A percentile compares a stretch with the other conserved stretches of the same genome.
These are phyloP conservation scores for Auricularia auricula-judae DNA, from an alignment of 768 basidiomycete species.

Conservation along the genomic window DNA sequence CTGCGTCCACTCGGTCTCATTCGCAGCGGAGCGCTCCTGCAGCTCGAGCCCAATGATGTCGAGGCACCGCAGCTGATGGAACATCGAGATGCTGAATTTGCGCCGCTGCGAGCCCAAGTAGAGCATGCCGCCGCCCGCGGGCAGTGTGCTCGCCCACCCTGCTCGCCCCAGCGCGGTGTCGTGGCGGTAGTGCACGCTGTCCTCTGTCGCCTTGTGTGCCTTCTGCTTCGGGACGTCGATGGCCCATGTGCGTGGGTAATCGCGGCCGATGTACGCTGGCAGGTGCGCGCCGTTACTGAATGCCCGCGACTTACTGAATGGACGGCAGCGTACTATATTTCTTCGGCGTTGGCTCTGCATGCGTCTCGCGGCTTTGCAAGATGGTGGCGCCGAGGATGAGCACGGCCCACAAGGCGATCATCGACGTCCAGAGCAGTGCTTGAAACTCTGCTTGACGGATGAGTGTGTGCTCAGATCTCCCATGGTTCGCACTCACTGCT, in stretches of 20 bases:
- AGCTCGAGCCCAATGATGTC: conserved; percentile 23
- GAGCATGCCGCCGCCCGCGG: conserved; percentile 13
- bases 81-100: conserved; percentile 26
- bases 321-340: too few relatives aligned
- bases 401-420: too few relatives aligned
- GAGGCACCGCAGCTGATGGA: conserved; percentile 32
- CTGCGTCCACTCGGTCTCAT: not conserved
- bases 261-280: conserved; percentile 20
- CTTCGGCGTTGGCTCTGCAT: too few relatives aligned
- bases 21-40: conserved; percentile 1
- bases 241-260: conserved; percentile 14
- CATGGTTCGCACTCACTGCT: too few relatives aligned
- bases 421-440: too few relatives aligned
- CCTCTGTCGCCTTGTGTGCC: conserved; percentile 8
- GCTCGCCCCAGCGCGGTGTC: not conserved
- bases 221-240: not conserved
- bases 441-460: too few relatives aligned
- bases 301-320: too few relatives aligned
- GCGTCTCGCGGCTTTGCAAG: too few relatives aligned
- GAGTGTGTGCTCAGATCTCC: too few relatives aligned
- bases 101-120: conserved; percentile 13
- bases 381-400: too few relatives aligned
- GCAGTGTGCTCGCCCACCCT: conserved; percentile 19
- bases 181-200: conserved; percentile 15
- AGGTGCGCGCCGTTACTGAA: too few relatives aligned